A percentile compares a stretch with the other conserved stretches of the same genome.
Conservation (phyloP, 176 grass and related monocot species). For the Zoysia pacifica region DNA sequence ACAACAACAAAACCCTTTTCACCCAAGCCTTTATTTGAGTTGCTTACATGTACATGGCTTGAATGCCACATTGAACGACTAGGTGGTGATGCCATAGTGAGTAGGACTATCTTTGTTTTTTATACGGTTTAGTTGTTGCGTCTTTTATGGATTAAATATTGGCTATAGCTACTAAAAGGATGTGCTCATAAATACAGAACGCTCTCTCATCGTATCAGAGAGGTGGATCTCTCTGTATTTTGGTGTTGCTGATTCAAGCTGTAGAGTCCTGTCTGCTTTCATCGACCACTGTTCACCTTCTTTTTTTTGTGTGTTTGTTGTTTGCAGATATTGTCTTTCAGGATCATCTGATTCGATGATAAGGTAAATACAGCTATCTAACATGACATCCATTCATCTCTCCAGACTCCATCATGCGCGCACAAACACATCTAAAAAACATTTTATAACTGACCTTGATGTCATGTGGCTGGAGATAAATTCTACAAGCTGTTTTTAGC, state of each 20-base stretch:
- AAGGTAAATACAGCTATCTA: slow-evolving; percentile 51
- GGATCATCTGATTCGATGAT: slow-evolving; percentile 99
- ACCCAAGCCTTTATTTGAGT: no score
- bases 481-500: neutral
- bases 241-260: neutral
- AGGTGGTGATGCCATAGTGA: no score
- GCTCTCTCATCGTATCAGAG: neutral
- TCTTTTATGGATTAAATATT: slow-evolving; percentile 2
- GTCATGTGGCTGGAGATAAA: neutral
- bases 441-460: neutral
- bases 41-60: no score
- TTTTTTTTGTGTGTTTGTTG: slow-evolving; percentile 19
- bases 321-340: slow-evolving; percentile 86
- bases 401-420: neutral
- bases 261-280: slow-evolving; percentile 11
- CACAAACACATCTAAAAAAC: neutral
- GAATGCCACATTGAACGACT: no score
- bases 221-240: no score
- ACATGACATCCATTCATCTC: neutral
- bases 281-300: slow-evolving; percentile 3
- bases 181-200: slow-evolving; percentile 10
- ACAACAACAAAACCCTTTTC: no score
- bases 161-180: neutral
- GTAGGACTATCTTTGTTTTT: no score
- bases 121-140: no score